phyloP scores from a whole-genome alignment of 352 stramenopile species.

The Phytophthora sansomeana region DNA sequence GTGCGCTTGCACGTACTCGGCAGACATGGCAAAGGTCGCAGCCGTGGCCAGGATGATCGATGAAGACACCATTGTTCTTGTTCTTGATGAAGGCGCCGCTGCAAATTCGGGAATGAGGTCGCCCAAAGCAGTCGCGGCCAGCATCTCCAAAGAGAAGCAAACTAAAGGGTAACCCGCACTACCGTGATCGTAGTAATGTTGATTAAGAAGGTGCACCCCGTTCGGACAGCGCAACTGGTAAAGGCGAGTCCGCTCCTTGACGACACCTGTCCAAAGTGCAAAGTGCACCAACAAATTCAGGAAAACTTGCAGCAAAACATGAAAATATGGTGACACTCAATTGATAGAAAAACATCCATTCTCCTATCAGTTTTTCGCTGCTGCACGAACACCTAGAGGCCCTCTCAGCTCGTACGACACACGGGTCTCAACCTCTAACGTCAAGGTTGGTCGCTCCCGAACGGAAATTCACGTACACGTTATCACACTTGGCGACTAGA shows the following conservation, averaged over 20 bases:
- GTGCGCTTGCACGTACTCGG: conserved; percentile 25
- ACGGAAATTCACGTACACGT: conserved; percentile 28
- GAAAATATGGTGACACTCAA: conserved; percentile 30
- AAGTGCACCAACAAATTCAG: conserved; percentile 12
- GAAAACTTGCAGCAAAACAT: conserved; percentile 19
- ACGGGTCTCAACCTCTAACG: conserved; percentile 6
- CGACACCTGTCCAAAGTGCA: not conserved
- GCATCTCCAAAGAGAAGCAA: conserved; percentile 8
- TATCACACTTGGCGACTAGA: conserved; percentile 6
- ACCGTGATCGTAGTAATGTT: too few species aligned
- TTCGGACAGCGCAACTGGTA: conserved; percentile 14
- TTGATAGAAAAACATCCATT: conserved; percentile 31
- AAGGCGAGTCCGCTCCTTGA: conserved; percentile 8
- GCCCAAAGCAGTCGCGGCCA: not conserved
- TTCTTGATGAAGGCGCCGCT: not conserved
- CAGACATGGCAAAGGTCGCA: conserved; percentile 5
- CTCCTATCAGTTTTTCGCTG: conserved; percentile 11
- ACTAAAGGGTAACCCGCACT: too few species aligned
- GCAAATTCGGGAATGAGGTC: conserved; percentile 23
- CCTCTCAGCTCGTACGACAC: conserved; percentile 21
- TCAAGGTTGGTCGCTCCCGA: conserved; percentile 3
- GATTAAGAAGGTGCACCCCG: not conserved
- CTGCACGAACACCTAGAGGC: conserved; percentile 5
- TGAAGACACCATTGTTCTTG: conserved; percentile 15
- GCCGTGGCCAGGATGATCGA: conserved; percentile 6